phyloP scores from a whole-genome alignment of 2,329 filamentous ascomycete genomes.

The Rhynchosporium graminicola region DNA sequence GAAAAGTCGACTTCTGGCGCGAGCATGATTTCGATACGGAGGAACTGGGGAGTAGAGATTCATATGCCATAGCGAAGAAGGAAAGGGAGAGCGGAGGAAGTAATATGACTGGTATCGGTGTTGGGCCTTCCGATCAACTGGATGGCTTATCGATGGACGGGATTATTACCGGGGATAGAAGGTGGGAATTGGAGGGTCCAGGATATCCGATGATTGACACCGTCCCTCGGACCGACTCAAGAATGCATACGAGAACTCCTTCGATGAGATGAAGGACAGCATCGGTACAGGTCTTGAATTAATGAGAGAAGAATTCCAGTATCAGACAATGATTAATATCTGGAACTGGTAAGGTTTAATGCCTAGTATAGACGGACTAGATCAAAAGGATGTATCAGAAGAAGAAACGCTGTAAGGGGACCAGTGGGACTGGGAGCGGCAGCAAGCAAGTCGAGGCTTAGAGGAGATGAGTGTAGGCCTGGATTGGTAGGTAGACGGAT shows the following conservation, averaged over 20 bases:
- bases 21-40: conserved; percentile 30
- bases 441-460: too few relatives aligned
- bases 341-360: too few relatives aligned
- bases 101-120: conserved; percentile 14
- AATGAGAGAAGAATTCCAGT: too few relatives aligned
- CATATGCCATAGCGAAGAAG: conserved; percentile 19
- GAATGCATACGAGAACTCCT: conserved; percentile 1
- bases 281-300: too few relatives aligned
- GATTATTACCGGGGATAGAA: conserved; percentile 18
- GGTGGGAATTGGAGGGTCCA: conserved; percentile 15
- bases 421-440: too few relatives aligned
- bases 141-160: conserved; percentile 12
- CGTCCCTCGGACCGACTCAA: background rate
- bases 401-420: too few relatives aligned
- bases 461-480: too few relatives aligned
- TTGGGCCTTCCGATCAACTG: background rate
- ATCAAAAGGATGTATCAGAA: too few relatives aligned
- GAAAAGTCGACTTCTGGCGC: conserved; percentile 34
- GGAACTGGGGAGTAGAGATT: conserved; percentile 23
- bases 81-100: conserved; percentile 21
- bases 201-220: conserved; percentile 9
- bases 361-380: too few relatives aligned
- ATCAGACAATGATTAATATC: too few relatives aligned
- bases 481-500: too few relatives aligned
- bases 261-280: conserved; percentile 3